Evolutionary conservation across 176 grass and related monocot genomes (phyloP).

Genomic region (Oryza glaberrima): DNA sequence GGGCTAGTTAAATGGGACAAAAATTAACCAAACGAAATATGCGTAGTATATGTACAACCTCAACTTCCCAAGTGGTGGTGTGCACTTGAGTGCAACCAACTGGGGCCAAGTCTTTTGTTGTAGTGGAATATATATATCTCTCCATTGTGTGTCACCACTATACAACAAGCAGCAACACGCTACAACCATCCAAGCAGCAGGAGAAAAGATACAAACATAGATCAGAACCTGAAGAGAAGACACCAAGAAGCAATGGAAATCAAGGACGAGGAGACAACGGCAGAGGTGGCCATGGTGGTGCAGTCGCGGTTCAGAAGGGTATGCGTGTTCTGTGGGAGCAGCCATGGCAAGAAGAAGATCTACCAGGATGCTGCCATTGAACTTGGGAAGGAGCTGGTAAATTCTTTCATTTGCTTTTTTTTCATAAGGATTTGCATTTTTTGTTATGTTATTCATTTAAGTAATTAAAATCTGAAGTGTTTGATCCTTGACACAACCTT

Average conservation of each 20-base stretch:
- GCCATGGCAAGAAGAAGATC: constrained; percentile 58
- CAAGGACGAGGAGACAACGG: constrained; percentile 14
- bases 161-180: background rate
- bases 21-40: constrained; percentile 12
- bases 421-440: background rate
- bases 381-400: constrained; percentile 54
- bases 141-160: constrained; percentile 33
- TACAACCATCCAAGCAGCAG: constrained; percentile 1
- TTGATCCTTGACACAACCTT: background rate
- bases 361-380: constrained; percentile 60
- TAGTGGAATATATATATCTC: constrained; percentile 20
- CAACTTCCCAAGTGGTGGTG: constrained; percentile 34
- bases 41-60: constrained; percentile 10
- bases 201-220: background rate
- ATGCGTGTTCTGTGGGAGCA: constrained; percentile 58
- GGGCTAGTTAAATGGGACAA: background rate
- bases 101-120: constrained; percentile 8
- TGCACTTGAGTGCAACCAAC: constrained; percentile 43
- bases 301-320: constrained; percentile 50
- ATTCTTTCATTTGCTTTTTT: background rate
- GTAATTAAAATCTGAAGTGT: background rate
- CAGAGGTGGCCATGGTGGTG: background rate
- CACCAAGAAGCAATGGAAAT: constrained; percentile 43
- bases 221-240: constrained; percentile 9
- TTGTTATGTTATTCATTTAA: background rate